Evolutionary conservation across 306 rosid species (phyloP).

Genomic region (Sphenostylis stenocarpa): DNA sequence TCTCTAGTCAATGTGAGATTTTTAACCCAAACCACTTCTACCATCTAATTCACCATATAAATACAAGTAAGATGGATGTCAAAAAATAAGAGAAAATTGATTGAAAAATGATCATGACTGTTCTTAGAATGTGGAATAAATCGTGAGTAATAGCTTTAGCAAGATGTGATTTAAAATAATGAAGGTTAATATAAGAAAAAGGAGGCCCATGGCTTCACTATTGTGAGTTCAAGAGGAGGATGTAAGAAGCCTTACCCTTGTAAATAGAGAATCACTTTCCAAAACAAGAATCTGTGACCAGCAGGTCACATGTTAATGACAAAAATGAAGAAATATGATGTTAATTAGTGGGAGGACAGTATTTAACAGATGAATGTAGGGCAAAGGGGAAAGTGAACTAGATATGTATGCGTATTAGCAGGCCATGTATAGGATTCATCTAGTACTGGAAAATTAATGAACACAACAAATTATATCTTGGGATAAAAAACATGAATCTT

Average conservation of each 20-base stretch:
- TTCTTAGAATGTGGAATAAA: neutral
- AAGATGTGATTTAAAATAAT: neutral
- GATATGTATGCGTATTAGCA: neutral
- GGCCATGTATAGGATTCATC: constrained; percentile 3
- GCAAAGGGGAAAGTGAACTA: constrained; percentile 9
- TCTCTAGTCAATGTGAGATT: too few relatives aligned
- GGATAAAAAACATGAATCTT: neutral
- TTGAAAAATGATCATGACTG: neutral
- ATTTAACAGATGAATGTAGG: constrained; percentile 1
- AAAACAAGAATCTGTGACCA: neutral
- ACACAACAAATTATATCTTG: neutral
- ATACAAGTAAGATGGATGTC: too few relatives aligned
- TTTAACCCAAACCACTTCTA: too few relatives aligned
- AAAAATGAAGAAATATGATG: neutral
- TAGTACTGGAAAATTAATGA: neutral
- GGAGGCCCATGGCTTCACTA: neutral
- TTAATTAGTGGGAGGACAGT: neutral
- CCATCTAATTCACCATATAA: too few relatives aligned
- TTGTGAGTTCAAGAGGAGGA: neutral
- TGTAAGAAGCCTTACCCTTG: neutral
- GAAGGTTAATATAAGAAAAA: neutral
- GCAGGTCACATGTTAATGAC: neutral
- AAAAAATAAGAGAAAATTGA: neutral
- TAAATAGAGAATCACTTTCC: neutral
- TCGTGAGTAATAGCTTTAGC: neutral